Percentiles rank a stretch among this genome's conserved stretches.
phyloP scores from a whole-genome alignment of 78 protist genomes.

The Guillardia theta region DNA sequence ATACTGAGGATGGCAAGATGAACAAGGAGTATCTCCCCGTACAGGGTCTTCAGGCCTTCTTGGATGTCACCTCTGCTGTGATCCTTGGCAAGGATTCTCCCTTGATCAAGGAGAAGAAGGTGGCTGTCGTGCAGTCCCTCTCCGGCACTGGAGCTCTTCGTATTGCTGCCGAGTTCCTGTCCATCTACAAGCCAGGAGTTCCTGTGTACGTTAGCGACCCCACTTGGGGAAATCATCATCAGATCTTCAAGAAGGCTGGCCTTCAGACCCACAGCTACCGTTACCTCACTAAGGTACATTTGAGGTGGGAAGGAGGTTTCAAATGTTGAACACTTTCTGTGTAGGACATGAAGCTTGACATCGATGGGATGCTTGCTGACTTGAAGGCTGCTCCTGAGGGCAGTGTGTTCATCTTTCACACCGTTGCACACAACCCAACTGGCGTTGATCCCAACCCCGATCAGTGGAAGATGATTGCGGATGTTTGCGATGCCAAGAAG shows the following conservation, averaged over 20 bases:
- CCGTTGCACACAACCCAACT: slow-evolving; percentile 99
- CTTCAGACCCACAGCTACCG: background rate
- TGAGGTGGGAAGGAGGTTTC: background rate
- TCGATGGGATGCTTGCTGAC: slow-evolving; percentile 85
- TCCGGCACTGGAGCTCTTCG: slow-evolving; percentile 98
- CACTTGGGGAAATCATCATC: slow-evolving; percentile 3
- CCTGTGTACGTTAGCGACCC: background rate
- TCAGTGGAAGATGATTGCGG: slow-evolving; percentile 87
- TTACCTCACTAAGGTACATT: slow-evolving; percentile 32
- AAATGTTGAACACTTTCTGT: background rate
- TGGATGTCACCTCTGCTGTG: background rate
- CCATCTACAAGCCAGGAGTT: background rate
- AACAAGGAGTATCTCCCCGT: slow-evolving; percentile 89
- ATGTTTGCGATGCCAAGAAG: background rate
- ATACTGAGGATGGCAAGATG: background rate
- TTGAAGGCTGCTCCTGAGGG: slow-evolving; percentile 42
- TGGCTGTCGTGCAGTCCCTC: slow-evolving; percentile 84
- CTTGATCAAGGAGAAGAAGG: background rate
- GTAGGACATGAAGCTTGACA: slow-evolving; percentile 68
- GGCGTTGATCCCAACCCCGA: slow-evolving; percentile 96
- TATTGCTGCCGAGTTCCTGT: slow-evolving; percentile 67
- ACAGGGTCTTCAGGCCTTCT: slow-evolving; percentile 38
- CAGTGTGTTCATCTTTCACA: slow-evolving; percentile 85
- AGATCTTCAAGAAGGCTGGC: background rate
- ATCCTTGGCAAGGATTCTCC: slow-evolving; percentile 11